phyloP scores from a whole-genome alignment of 2,329 filamentous ascomycete genomes.

The Microdochium bolleyi region DNA sequence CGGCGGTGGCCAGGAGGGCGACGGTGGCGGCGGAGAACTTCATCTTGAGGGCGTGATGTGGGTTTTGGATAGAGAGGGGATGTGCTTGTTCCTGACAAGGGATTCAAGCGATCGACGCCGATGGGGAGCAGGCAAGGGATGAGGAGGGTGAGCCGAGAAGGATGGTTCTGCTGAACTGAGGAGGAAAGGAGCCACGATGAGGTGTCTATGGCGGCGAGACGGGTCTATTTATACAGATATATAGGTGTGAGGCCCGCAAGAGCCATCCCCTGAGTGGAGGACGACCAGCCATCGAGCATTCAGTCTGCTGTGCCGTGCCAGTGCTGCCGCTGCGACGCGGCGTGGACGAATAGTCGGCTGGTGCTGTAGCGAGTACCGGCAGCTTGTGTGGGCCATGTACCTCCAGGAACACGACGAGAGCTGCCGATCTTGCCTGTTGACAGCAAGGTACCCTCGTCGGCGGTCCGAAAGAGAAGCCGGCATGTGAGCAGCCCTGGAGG shows the following conservation, averaged over 20 bases:
- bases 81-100: background rate
- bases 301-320: too few relatives aligned
- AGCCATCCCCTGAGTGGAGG: too few relatives aligned
- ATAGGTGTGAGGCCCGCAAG: background rate
- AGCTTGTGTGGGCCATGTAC: too few relatives aligned
- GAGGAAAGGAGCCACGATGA: background rate
- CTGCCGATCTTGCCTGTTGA: too few relatives aligned
- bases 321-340: too few relatives aligned
- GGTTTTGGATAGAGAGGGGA: background rate
- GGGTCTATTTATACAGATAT: background rate
- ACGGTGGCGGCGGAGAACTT: background rate
- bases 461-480: too few relatives aligned
- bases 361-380: too few relatives aligned
- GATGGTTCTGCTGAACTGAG: background rate
- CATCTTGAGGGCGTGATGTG: background rate
- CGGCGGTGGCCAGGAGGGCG: background rate
- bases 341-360: too few relatives aligned
- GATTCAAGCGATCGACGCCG: background rate
- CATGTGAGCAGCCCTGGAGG: too few relatives aligned
- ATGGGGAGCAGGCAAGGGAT: background rate
- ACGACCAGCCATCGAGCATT: too few relatives aligned
- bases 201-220: background rate
- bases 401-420: too few relatives aligned
- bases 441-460: too few relatives aligned
- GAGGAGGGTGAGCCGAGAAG: background rate